Evolutionary conservation across 305 asterid genomes (phyloP), one percentile per base, ranked within the genome.

Genomic region (Fraxinus baroniana): DNA sequence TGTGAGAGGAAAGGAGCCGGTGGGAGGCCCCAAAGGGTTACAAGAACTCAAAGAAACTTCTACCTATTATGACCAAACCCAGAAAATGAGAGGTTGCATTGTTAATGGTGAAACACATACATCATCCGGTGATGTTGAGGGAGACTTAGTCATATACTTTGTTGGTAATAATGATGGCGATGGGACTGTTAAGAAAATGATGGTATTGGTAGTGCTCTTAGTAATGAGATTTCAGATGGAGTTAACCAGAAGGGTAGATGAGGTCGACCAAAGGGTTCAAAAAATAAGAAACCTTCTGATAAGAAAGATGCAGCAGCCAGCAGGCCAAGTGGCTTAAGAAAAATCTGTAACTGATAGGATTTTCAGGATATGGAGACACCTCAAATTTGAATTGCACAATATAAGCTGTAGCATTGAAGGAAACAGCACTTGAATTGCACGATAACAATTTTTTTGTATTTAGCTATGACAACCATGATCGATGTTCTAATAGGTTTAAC

Each of bases 21-120:
- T 46, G 79, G 85, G 35, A 80, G 84, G 85, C 55, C 49, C 78
- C 84, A 7, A 85, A 80, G 52, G 86, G 89, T 18, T 74, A 74
- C 32, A 77, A 84, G 49, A 74, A 79, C 78, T 37, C 8, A 66
- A 37, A 36, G 57, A 49, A 79, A 72, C 76, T 49, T 18, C 28
- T 30, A 79, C 74, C 74, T 55, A 49, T 44, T 9, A 26, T 13
- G 79, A 49, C 70, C 37, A 24, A 57, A 77, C 18, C 17, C 46
- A 46, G 20, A 15, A 33, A 46, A 28, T 30, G 41, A 30, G 7
- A 13, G 28, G 37, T 24, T 24, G 49, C 49, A 1, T 62, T 81
- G 55, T 32, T 73, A 35, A 12, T 32, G 37, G n/a, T n/a, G 85
- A 73, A 57, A 72, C 35, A 13, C 28, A 49, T 22, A 18, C 36